These are phyloP conservation scores for Mollisia scopiformis DNA, from an alignment of 2,329 filamentous ascomycete genomes.

Conservation along the genomic window DNA sequence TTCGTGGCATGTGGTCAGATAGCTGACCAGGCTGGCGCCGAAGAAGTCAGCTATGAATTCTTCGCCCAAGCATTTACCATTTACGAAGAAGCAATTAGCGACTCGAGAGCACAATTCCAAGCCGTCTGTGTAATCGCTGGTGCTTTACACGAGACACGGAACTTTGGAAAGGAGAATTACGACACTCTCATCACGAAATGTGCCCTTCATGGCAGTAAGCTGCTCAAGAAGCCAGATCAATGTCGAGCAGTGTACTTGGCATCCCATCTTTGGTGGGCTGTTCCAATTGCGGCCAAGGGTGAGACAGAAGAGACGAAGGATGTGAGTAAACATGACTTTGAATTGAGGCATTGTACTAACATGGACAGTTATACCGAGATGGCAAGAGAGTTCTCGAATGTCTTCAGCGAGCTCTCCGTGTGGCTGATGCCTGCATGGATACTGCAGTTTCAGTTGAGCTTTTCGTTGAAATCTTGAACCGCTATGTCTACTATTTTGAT, in stretches of 20 bases:
- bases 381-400: conserved; percentile 97
- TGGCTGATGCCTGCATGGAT: conserved; percentile 99
- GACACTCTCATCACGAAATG: conserved; percentile 98
- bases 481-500: conserved; percentile 99
- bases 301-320: conserved; percentile 75
- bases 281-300: conserved; percentile 78
- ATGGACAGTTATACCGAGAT: conserved; percentile 82
- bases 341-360: conserved; percentile 24
- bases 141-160: conserved; percentile 82
- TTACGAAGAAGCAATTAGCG: conserved; percentile 94
- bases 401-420: conserved; percentile 89
- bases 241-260: conserved; percentile 95
- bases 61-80: conserved; percentile 98
- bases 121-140: conserved; percentile 93
- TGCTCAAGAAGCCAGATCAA: conserved; percentile 97
- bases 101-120: conserved; percentile 96
- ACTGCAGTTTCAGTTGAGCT: conserved; percentile 95
- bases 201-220: conserved; percentile 92
- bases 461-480: conserved; percentile 97
- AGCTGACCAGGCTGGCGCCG: conserved; percentile 86
- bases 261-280: conserved; percentile 97
- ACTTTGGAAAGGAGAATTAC: conserved; percentile 97
- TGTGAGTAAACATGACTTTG: conserved; percentile 54
- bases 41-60: conserved; percentile 97
- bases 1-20: conserved; percentile 93